Evolutionary conservation across 2,329 filamentous ascomycete species (phyloP), one percentile per base, ranked within the genome.

Genomic region (Phaeoacremonium minimum): DNA sequence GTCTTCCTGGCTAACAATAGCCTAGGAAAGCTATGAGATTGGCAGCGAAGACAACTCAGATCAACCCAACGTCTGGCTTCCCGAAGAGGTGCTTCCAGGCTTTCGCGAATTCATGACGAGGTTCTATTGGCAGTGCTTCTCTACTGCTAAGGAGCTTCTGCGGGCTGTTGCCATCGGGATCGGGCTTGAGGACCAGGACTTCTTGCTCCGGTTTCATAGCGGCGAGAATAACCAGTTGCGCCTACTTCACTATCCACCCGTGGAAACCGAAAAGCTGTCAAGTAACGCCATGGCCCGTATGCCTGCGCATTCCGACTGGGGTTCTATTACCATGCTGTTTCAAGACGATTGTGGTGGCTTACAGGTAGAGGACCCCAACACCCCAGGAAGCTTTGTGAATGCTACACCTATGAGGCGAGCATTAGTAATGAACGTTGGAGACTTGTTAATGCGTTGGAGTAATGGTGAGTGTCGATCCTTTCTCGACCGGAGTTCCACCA

Each of bases 161-260:
- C 46, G 45, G 2, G 56, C 55, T 4, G 40, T 63, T 2, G 54
- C 55, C 4, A 32, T 60, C n/a, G 60, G 58, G 3, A 43, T 63
- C 6, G 55, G 50, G 4, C 43, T 63, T 2, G 44, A 50, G 4
- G 48, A 51, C 4, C 44, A 46, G 34, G 36, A 37, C 2, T 46
- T 16, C 35, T 52, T 30, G 45, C 50, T 6, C 45, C 48, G 7
- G 48, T 50, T 71, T 30, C 77, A 82, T 52, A 67, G 65, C 20
- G 69, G 71, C 1, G 63, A 71, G 38, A 71, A 78, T 45, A 77
- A 79, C 43, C 77, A 81, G 42, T 59, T 83, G 8, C 68, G 80
- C 2, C 53, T 84, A 17, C 57, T 82, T 13, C 77, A 83, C 50
- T 83, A 63, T 37, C 61, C 61, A 4, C 49, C 55, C 2, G 47